Evolutionary conservation across 331 rosid species (phyloP).

Genomic region (Dryas integrifolia): DNA sequence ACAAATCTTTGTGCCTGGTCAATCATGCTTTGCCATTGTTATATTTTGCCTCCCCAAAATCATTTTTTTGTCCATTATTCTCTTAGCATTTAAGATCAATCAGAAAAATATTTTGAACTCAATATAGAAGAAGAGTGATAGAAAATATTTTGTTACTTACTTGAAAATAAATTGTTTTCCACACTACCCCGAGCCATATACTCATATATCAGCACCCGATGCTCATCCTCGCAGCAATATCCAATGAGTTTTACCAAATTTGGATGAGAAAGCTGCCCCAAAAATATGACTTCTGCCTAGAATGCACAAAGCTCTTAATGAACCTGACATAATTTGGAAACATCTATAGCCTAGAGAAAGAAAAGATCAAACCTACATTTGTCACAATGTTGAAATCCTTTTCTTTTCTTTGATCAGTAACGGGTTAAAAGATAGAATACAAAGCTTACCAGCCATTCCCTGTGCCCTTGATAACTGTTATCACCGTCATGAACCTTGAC

Average conservation of each 20-base stretch:
- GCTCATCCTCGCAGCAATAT: slow-evolving; percentile 95
- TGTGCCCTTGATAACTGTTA: slow-evolving; percentile 93
- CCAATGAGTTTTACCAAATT: slow-evolving; percentile 90
- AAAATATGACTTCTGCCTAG: slow-evolving; percentile 97
- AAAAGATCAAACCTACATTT: slow-evolving; percentile 7
- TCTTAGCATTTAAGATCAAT: background rate
- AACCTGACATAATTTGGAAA: slow-evolving; percentile 16
- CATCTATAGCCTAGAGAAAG: background rate
- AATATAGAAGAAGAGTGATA: slow-evolving; percentile 9
- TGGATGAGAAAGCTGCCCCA: slow-evolving; percentile 99
- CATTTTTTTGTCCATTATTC: background rate
- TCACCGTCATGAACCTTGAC: slow-evolving; percentile 98
- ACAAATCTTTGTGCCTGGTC: background rate
- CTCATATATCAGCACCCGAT: slow-evolving; percentile 86
- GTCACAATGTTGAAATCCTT: slow-evolving; percentile 1
- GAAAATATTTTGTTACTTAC: slow-evolving; percentile 45
- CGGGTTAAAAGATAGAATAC: slow-evolving; percentile 13
- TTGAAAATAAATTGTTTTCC: slow-evolving; percentile 85
- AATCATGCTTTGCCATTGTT: background rate
- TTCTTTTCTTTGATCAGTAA: background rate
- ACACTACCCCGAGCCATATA: slow-evolving; percentile 92
- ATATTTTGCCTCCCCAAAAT: background rate
- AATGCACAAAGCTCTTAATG: slow-evolving; percentile 36
- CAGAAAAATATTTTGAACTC: background rate
- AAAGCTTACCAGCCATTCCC: slow-evolving; percentile 97